Conservation (phyloP, 179 eudicot genomes). For the Drosera spatulata region DNA sequence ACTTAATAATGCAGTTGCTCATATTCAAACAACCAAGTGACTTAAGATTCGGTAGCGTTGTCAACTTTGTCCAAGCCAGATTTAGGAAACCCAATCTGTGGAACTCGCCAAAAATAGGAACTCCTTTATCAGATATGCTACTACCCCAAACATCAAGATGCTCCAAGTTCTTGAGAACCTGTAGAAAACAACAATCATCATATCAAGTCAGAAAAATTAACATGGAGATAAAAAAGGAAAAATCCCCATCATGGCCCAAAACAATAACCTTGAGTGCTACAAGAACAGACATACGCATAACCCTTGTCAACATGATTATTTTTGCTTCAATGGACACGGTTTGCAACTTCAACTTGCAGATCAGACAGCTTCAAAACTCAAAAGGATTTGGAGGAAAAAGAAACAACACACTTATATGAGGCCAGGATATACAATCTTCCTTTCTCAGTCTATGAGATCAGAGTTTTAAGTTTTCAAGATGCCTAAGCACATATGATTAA, state of each 20-base stretch:
- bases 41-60: constrained; percentile 49
- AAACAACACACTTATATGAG: too few species aligned
- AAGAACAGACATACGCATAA: too few species aligned
- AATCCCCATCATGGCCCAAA: constrained; percentile 30
- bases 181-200: neutral
- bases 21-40: constrained; percentile 56
- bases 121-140: constrained; percentile 52
- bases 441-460: too few species aligned
- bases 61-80: constrained; percentile 77
- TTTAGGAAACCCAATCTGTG: constrained; percentile 48
- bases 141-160: constrained; percentile 86
- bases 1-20: constrained; percentile 61
- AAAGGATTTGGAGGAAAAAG: too few species aligned
- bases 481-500: too few species aligned
- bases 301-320: too few species aligned
- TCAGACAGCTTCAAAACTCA: too few species aligned
- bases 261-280: constrained; percentile 5
- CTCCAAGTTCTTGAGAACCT: constrained; percentile 61
- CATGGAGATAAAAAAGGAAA: neutral
- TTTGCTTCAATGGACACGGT: too few species aligned
- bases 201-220: neutral
- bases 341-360: too few species aligned
- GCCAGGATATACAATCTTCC: too few species aligned
- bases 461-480: too few species aligned
- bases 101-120: constrained; percentile 24